A percentile compares a stretch with the other conserved stretches of the same genome.
phyloP scores from a whole-genome alignment of 768 basidiomycete genomes.

The Leccinum ochraceum region DNA sequence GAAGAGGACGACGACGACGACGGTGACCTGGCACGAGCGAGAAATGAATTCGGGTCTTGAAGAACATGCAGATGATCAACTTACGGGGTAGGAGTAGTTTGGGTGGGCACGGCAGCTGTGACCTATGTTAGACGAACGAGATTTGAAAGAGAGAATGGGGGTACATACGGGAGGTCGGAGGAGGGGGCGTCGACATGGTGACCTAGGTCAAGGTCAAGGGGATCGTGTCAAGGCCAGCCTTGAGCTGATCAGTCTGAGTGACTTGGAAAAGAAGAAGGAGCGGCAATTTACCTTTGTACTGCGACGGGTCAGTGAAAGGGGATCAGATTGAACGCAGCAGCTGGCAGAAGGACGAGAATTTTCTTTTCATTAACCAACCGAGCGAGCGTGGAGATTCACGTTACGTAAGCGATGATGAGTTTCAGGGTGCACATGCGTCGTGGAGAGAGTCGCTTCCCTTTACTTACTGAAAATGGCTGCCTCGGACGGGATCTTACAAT shows the following conservation, averaged over 20 bases:
- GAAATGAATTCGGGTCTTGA: not conserved
- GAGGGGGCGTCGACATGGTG: slow-evolving; percentile 1
- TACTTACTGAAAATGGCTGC: not conserved
- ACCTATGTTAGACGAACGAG: not conserved
- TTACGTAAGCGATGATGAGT: slow-evolving; percentile 23
- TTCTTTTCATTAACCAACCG: slow-evolving; percentile 6
- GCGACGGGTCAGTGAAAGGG: not conserved
- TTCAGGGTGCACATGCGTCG: not conserved
- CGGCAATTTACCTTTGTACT: slow-evolving; percentile 2
- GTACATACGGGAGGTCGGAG: slow-evolving; percentile 9
- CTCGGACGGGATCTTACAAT: not conserved
- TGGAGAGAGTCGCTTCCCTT: not conserved
- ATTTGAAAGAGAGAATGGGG: not conserved
- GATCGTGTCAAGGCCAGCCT: slow-evolving; percentile 5
- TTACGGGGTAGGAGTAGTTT: not conserved
- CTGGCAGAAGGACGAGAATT: slow-evolving; percentile 22
- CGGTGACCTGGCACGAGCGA: not conserved
- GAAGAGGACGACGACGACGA: not conserved
- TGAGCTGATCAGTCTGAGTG: not conserved
- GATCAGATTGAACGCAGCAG: not conserved
- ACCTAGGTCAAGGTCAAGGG: slow-evolving; percentile 2
- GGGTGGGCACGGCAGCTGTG: rapidly evolving
- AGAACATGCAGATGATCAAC: not conserved
- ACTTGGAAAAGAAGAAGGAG: not conserved
- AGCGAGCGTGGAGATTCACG: slow-evolving; percentile 6